These are phyloP conservation scores for Lagenidium giganteum DNA, from an alignment of 352 stramenopile genomes.

Conservation along the genomic window DNA sequence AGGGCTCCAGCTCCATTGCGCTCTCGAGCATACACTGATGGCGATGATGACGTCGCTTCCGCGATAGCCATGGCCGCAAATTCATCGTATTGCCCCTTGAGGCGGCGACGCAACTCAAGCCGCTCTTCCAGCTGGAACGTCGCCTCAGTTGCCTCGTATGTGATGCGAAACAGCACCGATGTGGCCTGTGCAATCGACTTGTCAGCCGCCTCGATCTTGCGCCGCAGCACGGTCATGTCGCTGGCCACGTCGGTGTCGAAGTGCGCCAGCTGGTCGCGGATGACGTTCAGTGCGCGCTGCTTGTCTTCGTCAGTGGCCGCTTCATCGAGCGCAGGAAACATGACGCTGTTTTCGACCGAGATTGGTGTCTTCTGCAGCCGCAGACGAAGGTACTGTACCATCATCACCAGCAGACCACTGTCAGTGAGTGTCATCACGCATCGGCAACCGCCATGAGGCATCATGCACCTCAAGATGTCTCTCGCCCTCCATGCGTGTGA, in stretches of 20 bases:
- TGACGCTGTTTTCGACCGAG: constrained; percentile 51
- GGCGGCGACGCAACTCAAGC: constrained; percentile 26
- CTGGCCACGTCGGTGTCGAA: constrained; percentile 67
- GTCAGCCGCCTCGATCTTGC: constrained; percentile 75
- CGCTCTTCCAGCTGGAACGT: constrained; percentile 64
- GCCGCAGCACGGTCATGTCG: constrained; percentile 61
- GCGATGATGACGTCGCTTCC: constrained; percentile 38
- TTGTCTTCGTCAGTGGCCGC: constrained; percentile 25
- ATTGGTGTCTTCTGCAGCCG: constrained; percentile 55
- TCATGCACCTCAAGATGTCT: constrained; percentile 53
- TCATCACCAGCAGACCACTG: no score
- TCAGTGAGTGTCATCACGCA: no score
- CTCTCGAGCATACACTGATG: no score
- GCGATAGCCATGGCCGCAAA: constrained; percentile 36
- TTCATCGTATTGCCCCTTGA: constrained; percentile 42
- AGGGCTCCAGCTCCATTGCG: neutral
- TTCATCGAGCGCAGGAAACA: constrained; percentile 68
- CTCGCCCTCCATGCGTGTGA: constrained; percentile 62
- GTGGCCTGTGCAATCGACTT: constrained; percentile 46
- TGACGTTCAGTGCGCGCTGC: constrained; percentile 42
- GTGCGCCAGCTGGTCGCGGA: constrained; percentile 50
- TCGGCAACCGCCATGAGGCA: neutral
- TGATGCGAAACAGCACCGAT: constrained; percentile 37
- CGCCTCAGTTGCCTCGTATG: constrained; percentile 59
- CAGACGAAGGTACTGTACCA: constrained; percentile 60